Evolutionary conservation across 2,329 filamentous ascomycete species (phyloP).

Genomic region (Cladophialophora bantiana): DNA sequence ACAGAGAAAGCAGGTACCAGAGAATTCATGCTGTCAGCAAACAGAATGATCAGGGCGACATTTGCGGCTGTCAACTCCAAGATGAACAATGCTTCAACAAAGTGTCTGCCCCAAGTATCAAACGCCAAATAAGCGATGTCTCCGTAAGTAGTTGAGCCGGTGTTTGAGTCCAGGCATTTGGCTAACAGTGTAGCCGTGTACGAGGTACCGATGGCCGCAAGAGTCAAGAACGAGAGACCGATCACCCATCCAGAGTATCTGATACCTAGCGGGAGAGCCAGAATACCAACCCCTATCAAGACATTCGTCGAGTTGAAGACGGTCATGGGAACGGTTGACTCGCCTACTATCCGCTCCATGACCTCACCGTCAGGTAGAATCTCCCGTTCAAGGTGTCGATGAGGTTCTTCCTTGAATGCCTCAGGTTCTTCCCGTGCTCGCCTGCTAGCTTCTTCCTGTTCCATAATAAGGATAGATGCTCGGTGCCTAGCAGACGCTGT

Average conservation of each 20-base stretch:
- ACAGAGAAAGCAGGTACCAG: slow-evolving; percentile 75
- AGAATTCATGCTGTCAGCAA: slow-evolving; percentile 84
- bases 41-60: slow-evolving; percentile 89
- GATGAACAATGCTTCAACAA: slow-evolving; percentile 85
- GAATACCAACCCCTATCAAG: slow-evolving; percentile 84
- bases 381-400: slow-evolving; percentile 34
- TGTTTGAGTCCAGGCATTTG: slow-evolving; percentile 86
- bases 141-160: slow-evolving; percentile 88
- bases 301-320: slow-evolving; percentile 97
- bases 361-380: slow-evolving; percentile 66
- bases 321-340: slow-evolving; percentile 94
- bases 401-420: slow-evolving; percentile 37
- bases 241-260: slow-evolving; percentile 88
- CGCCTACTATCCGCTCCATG: slow-evolving; percentile 83
- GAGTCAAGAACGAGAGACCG: slow-evolving; percentile 75
- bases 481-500: slow-evolving; percentile 65
- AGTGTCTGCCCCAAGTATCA: slow-evolving; percentile 78
- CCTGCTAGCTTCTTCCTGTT: slow-evolving; percentile 56
- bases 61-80: slow-evolving; percentile 86
- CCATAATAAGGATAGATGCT: slow-evolving; percentile 61
- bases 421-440: slow-evolving; percentile 44
- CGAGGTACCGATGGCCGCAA: slow-evolving; percentile 76
- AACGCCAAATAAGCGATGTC: slow-evolving; percentile 92
- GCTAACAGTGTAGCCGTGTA: slow-evolving; percentile 88
- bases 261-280: slow-evolving; percentile 87